phyloP scores from a whole-genome alignment of 306 rosid species.

The Medicago lupulina region DNA sequence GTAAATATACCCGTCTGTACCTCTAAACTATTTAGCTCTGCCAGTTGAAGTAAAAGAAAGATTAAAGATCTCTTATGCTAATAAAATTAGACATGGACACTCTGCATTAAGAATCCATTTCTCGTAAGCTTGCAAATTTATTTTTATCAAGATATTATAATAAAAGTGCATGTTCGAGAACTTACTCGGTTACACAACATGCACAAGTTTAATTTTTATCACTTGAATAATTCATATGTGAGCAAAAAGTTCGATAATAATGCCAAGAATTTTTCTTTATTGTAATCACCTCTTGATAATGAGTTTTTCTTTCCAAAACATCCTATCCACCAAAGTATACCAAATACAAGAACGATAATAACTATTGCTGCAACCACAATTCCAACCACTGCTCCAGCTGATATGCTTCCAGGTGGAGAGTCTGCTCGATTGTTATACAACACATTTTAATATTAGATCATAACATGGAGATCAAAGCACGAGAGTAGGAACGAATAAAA shows the following conservation, averaged over 20 bases:
- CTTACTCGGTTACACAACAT: background rate
- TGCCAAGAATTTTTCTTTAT: background rate
- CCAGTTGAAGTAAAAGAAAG: slow-evolving; percentile 20
- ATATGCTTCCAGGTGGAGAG: slow-evolving; percentile 17
- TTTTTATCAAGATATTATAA: background rate
- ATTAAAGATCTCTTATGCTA: background rate
- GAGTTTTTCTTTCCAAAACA: slow-evolving; percentile 33
- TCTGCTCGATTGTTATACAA: slow-evolving; percentile 29
- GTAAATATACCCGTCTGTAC: slow-evolving; percentile 50
- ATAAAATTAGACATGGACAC: background rate
- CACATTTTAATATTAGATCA: background rate
- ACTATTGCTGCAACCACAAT: slow-evolving; percentile 47
- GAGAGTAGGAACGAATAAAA: background rate
- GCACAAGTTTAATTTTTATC: background rate
- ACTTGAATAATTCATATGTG: background rate
- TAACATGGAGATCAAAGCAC: background rate
- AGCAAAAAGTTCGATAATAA: background rate
- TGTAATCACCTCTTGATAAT: slow-evolving; percentile 40
- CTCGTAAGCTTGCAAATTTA: background rate
- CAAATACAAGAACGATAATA: slow-evolving; percentile 31
- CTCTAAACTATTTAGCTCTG: slow-evolving; percentile 56
- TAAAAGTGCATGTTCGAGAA: background rate
- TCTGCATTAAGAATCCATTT: background rate
- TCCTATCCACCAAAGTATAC: slow-evolving; percentile 50
- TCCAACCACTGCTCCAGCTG: slow-evolving; percentile 46